A percentile compares a stretch with the other conserved stretches of the same genome.
Evolutionary conservation across 768 basidiomycete species (phyloP).

Genomic region (Pleurotus djamor): DNA sequence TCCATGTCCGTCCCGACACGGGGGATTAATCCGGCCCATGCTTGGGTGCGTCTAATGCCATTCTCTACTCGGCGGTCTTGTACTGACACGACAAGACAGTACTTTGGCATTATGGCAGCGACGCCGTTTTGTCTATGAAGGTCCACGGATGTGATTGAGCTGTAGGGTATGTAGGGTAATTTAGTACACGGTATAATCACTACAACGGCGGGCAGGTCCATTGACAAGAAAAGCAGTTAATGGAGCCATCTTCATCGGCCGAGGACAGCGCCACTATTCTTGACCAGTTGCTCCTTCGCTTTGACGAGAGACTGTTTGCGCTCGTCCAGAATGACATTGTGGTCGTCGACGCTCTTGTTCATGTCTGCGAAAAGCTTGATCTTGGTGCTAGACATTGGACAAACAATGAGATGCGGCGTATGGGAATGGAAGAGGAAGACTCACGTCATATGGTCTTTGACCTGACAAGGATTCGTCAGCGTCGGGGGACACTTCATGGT

Average conservation of each 20-base stretch:
- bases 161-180: too few species aligned
- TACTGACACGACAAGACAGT: slow-evolving; percentile 5
- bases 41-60: slow-evolving; percentile 9
- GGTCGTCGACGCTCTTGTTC: slow-evolving; percentile 37
- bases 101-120: slow-evolving; percentile 13
- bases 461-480: slow-evolving; percentile 20
- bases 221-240: too few species aligned
- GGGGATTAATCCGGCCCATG: slow-evolving; percentile 20
- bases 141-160: too few species aligned
- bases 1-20: slow-evolving; percentile 18
- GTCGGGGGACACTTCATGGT: neutral
- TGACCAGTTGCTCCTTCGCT: slow-evolving; percentile 34
- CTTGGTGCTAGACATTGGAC: slow-evolving; percentile 32
- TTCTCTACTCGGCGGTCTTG: neutral
- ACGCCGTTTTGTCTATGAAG: slow-evolving; percentile 12
- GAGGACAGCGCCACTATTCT: neutral
- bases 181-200: too few species aligned
- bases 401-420: neutral
- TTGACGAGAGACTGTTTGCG: slow-evolving; percentile 36
- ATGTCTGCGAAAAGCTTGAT: slow-evolving; percentile 43
- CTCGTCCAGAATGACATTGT: slow-evolving; percentile 34
- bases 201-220: too few species aligned
- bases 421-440: slow-evolving; percentile 11
- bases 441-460: slow-evolving; percentile 50
- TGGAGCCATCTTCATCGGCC: neutral